Base-by-base conservation (phyloP, 73 alveolate species). In the Stentor roeselii region DNA sequence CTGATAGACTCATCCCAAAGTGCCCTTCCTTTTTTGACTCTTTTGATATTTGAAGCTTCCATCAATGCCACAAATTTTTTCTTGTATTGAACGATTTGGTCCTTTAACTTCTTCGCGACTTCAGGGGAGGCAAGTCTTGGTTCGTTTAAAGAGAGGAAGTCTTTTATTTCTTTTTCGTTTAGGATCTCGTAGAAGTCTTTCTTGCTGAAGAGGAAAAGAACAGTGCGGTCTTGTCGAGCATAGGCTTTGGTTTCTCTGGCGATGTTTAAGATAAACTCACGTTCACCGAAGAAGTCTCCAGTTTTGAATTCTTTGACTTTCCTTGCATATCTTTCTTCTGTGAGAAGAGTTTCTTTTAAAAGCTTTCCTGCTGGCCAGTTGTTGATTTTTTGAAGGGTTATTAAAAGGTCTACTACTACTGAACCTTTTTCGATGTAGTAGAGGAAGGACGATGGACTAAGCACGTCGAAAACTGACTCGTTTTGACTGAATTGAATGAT, bases 1-100 rank as follows among this genome's bases (percentile, higher is more conserved):
- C 41, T 67, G 34, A 67, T 67, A 67, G 42, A 27, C 0, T 67
- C 80, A 67, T 67, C 80, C 41, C n/a, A 67, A 27, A 67, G 41
- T 67, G 41, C 80, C 41, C 80, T n/a, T 27, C 80, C 80, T 67
- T 21, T 21, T 67, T 67, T 67, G 34, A 67, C 37, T 67, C 80
- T 67, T 67, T 32, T 67, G 11, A 67, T 67, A 14, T 67, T 40
- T 0, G 80, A 67, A 2, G 80, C 80, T 67, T 67, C 80, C 37
- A 67, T 1, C 37, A 67, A 67, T 27, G 80, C 80, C 34, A 40
- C 14, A 67, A 67, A 67, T 67, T 32, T 21, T 34, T 0, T n/a
- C 41, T 67, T 21, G 41, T 30, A 21, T n/a, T 32, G 15, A 67
- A 11, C 80, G 37, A 67, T 67, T 67, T 67, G 80, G 42, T 34